Conservation (phyloP, 768 basidiomycete species). For the Lactarius quietus region DNA sequence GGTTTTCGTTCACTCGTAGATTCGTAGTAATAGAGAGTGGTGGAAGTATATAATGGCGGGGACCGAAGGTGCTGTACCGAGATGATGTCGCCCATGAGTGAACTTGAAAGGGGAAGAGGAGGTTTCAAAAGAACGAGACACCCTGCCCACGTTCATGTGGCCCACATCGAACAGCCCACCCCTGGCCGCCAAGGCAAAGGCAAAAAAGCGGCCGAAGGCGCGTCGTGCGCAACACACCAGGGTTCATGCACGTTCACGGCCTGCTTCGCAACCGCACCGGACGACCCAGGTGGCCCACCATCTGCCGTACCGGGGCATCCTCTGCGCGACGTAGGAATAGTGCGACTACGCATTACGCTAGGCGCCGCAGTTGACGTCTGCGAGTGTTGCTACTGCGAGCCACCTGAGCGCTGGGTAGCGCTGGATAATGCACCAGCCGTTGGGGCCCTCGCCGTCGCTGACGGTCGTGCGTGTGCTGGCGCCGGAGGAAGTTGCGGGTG, state of each 20-base stretch:
- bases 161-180: background rate
- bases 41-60: background rate
- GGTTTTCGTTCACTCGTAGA: background rate
- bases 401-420: background rate
- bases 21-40: background rate
- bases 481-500: conserved; percentile 19
- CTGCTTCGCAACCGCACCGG: background rate
- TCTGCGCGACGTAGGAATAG: conserved; percentile 49
- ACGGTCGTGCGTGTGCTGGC: conserved; percentile 27
- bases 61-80: background rate
- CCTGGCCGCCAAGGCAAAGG: background rate
- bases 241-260: background rate
- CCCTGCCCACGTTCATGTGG: background rate
- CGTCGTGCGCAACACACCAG: conserved; percentile 17
- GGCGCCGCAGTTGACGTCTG: conserved; percentile 34
- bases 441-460: conserved; percentile 40
- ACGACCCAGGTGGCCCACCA: background rate
- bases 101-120: no score
- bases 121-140: background rate
- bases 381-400: background rate
- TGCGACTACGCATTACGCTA: conserved; percentile 57
- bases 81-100: no score
- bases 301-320: background rate
- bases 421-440: conserved; percentile 32
- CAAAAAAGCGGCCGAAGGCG: background rate